These are phyloP conservation scores for Naganishia liquefaciens DNA, from an alignment of 1,284 basidiomycete genomes.

Conservation along the genomic window DNA sequence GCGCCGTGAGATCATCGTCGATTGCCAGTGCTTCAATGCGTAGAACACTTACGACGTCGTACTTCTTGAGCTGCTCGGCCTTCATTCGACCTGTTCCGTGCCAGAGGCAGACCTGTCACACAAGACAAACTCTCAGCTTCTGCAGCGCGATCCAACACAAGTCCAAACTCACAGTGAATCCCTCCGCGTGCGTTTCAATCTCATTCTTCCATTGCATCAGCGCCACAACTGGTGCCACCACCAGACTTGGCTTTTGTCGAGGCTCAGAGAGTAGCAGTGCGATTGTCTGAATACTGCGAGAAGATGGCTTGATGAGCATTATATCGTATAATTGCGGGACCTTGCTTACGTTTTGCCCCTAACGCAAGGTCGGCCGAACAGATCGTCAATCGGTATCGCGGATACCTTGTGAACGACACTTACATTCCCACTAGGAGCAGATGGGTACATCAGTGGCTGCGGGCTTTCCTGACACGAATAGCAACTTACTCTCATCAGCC, in stretches of 20 bases:
- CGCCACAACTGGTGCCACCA: slow-evolving; percentile 94
- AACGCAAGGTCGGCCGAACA: not conserved
- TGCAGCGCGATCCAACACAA: not conserved
- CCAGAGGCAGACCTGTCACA: slow-evolving; percentile 73
- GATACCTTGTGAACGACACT: slow-evolving; percentile 1
- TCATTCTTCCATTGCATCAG: slow-evolving; percentile 99
- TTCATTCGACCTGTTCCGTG: slow-evolving; percentile 69
- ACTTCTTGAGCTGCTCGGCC: slow-evolving; percentile 72
- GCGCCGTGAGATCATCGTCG: not conserved
- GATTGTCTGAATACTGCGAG: slow-evolving; percentile 87
- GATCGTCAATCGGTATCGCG: not conserved
- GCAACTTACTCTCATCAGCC: slow-evolving; percentile 60
- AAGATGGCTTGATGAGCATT: not conserved
- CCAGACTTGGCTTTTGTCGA: slow-evolving; percentile 75
- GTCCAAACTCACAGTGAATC: slow-evolving; percentile 58
- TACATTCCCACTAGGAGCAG: slow-evolving; percentile 34
- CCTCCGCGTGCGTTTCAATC: slow-evolving; percentile 76
- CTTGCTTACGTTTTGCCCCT: slow-evolving; percentile 36
- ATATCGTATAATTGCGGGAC: not conserved
- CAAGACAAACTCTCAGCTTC: not conserved
- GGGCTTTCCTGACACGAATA: no score
- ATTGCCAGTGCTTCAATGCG: slow-evolving; percentile 18
- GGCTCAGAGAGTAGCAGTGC: slow-evolving; percentile 72
- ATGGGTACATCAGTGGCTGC: not conserved
- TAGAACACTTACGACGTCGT: slow-evolving; percentile 71